These are phyloP conservation scores for Bisporella sp. DNA, from an alignment of 2,329 filamentous ascomycete species.

Conservation along the genomic window DNA sequence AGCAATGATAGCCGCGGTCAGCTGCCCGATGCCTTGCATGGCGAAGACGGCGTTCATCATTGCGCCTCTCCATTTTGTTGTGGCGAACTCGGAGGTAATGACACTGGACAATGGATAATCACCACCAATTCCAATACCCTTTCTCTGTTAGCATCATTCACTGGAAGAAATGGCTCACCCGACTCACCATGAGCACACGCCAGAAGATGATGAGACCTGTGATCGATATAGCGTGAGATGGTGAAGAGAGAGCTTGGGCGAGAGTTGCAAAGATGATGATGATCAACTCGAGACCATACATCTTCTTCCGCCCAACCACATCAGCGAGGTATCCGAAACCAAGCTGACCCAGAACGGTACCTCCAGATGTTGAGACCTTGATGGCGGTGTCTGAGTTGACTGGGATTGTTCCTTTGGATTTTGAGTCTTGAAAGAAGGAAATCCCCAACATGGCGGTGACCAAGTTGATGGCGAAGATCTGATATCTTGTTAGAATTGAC, in stretches of 20 bases:
- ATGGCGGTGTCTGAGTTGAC: constrained; percentile 67
- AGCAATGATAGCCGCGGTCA: constrained; percentile 67
- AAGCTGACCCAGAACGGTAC: constrained; percentile 75
- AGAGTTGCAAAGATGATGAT: constrained; percentile 73
- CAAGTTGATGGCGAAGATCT: constrained; percentile 6
- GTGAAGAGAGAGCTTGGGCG: constrained; percentile 58
- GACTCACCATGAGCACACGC: constrained; percentile 61
- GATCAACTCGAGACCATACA: constrained; percentile 73
- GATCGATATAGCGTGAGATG: constrained; percentile 53
- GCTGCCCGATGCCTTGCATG: constrained; percentile 84
- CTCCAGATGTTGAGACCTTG: constrained; percentile 75
- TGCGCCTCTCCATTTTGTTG: constrained; percentile 76
- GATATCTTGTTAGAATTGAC: not conserved
- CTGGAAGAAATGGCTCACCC: not conserved
- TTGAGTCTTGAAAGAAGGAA: constrained; percentile 11
- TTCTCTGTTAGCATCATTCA: constrained; percentile 25
- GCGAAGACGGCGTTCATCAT: constrained; percentile 86
- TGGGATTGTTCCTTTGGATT: constrained; percentile 43
- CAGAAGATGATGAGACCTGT: constrained; percentile 69
- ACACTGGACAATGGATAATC: constrained; percentile 79
- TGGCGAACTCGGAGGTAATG: constrained; percentile 82
- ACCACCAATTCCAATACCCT: constrained; percentile 60
- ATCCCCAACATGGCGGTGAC: constrained; percentile 16
- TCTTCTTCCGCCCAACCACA: constrained; percentile 65
- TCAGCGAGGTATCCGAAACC: constrained; percentile 73